Base-by-base conservation (phyloP, 31 red algal genomes). In the Pterothamnion heteromorphum region DNA sequence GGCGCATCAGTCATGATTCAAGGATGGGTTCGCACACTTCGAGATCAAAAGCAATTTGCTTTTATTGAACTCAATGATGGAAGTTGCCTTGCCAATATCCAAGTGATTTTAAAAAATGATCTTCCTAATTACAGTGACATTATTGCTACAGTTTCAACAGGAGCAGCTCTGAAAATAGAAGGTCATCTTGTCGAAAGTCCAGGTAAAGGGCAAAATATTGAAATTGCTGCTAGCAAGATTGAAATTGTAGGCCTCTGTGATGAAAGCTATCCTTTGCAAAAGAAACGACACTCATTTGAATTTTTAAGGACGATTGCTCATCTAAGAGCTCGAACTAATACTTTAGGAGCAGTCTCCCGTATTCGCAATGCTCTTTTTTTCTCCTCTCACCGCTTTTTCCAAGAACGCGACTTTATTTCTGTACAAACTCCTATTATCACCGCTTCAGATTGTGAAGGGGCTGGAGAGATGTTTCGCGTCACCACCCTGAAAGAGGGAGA, bases 391-490 rank as follows among this genome's bases (percentile, higher is more conserved):
- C 51, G 33, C n/a, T 97, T 95, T 87, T 97, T 97, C 82, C 64
- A 92, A 0, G 74, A 76, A 27, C 36, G 82, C 44, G 96, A 91
- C 28, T 97, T 96, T 88, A 39, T 92, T 31, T 97, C 92, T 43
- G 27, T 97, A n/a, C 64, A 96, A 36, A 94, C 92, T 28, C 96
- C 96, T 35, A 92, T 97, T 82, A 89, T 97, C 80, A 97, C 96
- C 30, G 44, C 87, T 34, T 88, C 87, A 18, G 96, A 97, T 51
- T 94, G 92, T 80, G 96, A 97, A 80, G 96, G 96, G 27, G 96
- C 96, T 5, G 96, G 96, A 24, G 96, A 97, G 84, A 94, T 97
- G 94, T 97, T 97, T 37, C 96, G 93, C 37, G 96, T 97, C 35
- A 89, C 93, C 24, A 80, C 93, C 41, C 85, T 87, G 23, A 72